These are phyloP conservation scores for Omphalea diandra DNA, from an alignment of 441 rosid species.

Conservation along the genomic window DNA sequence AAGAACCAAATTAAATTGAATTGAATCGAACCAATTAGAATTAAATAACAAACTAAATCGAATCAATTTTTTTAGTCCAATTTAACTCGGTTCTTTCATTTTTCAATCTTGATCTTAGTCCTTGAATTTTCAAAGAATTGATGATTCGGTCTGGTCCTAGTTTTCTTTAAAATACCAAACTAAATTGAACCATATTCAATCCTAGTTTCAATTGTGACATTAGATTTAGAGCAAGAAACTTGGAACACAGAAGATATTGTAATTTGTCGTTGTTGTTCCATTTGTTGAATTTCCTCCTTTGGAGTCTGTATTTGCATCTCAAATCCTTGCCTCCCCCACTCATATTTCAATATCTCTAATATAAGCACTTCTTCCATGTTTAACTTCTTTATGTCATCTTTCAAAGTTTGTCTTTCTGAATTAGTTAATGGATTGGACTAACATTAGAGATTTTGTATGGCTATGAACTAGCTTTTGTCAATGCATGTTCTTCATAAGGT, in stretches of 20 bases:
- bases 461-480: constrained; percentile 93
- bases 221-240: constrained; percentile 50
- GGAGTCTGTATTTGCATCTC: constrained; percentile 53
- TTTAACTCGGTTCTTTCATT: too few species aligned
- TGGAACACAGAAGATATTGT: constrained; percentile 51
- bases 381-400: constrained; percentile 63
- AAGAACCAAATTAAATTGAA: too few species aligned
- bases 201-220: constrained; percentile 46
- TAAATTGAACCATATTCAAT: too few species aligned
- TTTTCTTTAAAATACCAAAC: too few species aligned
- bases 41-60: too few species aligned
- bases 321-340: constrained; percentile 49
- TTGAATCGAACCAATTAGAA: too few species aligned
- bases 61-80: too few species aligned
- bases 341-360: constrained; percentile 52
- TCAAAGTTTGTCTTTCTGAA: constrained; percentile 60
- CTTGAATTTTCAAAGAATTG: too few species aligned
- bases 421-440: constrained; percentile 52
- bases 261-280: constrained; percentile 54
- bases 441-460: constrained; percentile 57
- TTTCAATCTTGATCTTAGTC: too few species aligned
- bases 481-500: constrained; percentile 82
- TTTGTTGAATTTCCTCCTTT: constrained; percentile 58
- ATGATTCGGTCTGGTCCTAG: too few species aligned
- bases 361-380: constrained; percentile 51